Conservation (phyloP, 2,329 filamentous ascomycete species). For the Colletotrichum euphorbiae region DNA sequence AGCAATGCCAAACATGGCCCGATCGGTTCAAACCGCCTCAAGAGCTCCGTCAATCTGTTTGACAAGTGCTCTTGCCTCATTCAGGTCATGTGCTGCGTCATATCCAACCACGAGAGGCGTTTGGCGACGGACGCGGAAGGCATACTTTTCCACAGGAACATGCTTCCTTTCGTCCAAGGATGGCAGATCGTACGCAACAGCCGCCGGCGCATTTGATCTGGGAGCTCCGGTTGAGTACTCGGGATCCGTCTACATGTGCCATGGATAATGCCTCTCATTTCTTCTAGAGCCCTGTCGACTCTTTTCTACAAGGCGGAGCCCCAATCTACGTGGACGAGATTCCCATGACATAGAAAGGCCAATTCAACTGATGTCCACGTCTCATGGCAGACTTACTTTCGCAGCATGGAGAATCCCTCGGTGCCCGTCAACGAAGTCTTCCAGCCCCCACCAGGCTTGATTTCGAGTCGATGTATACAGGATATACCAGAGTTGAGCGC, state of each 20-base stretch:
- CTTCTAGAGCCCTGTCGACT: slow-evolving; percentile 65
- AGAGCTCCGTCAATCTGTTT: too few relatives aligned
- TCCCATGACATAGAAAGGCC: slow-evolving; percentile 97
- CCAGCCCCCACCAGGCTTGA: slow-evolving; percentile 91
- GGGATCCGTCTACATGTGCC: accelerated
- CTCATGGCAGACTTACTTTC: slow-evolving; percentile 99
- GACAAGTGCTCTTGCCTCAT: too few relatives aligned
- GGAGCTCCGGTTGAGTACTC: background rate
- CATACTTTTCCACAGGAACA: background rate
- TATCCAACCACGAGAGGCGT: background rate
- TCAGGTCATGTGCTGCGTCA: too few relatives aligned
- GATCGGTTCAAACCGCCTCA: background rate
- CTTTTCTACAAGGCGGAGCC: slow-evolving; percentile 94
- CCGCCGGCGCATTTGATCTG: background rate
- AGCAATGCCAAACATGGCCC: background rate
- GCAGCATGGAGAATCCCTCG: slow-evolving; percentile 97
- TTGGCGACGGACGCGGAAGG: background rate
- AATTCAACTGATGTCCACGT: slow-evolving; percentile 93
- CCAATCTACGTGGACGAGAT: slow-evolving; percentile 99
- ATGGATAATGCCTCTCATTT: accelerated
- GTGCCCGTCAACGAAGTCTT: slow-evolving; percentile 98
- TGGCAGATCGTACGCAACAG: background rate
- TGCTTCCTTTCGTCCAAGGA: background rate
- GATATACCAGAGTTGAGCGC: slow-evolving; percentile 75
- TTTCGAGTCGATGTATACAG: slow-evolving; percentile 81